phyloP scores from a whole-genome alignment of 1,284 basidiomycete genomes.

The Naganishia cerealis region DNA sequence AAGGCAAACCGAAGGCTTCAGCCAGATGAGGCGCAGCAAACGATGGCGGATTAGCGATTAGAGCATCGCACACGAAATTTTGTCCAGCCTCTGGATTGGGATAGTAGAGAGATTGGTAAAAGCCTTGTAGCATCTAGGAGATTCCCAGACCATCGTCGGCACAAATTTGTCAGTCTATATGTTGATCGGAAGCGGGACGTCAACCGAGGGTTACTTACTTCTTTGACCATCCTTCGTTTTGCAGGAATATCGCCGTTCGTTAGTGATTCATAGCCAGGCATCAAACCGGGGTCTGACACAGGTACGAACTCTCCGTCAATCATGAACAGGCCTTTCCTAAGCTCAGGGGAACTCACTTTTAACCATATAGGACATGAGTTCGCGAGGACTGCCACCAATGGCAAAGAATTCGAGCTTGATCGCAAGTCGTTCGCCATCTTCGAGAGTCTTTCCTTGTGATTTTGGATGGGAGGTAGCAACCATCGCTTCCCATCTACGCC shows the following conservation, averaged over 20 bases:
- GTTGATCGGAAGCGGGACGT: not conserved
- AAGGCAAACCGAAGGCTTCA: slow-evolving; percentile 64
- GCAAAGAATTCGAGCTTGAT: slow-evolving; percentile 47
- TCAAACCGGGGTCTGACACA: slow-evolving; percentile 46
- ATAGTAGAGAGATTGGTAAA: slow-evolving; percentile 60
- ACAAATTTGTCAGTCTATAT: not conserved
- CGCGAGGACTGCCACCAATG: slow-evolving; percentile 50
- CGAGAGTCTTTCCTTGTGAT: not conserved
- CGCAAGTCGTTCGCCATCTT: slow-evolving; percentile 37
- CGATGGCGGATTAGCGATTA: slow-evolving; percentile 66
- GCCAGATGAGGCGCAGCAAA: slow-evolving; percentile 68
- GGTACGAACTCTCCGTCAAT: not conserved
- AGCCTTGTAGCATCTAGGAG: slow-evolving; percentile 61
- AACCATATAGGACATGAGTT: slow-evolving; percentile 54
- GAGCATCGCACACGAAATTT: slow-evolving; percentile 63
- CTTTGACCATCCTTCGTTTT: slow-evolving; percentile 31
- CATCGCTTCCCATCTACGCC: slow-evolving; percentile 18
- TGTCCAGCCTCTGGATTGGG: slow-evolving; percentile 57
- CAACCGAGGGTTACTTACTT: not conserved
- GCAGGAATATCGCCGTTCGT: slow-evolving; percentile 40
- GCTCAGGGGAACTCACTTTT: slow-evolving; percentile 46
- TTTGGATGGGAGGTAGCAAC: not conserved
- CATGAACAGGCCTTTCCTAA: not conserved
- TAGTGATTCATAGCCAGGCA: slow-evolving; percentile 46
- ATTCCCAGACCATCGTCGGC: not conserved